A percentile compares a stretch with the other conserved stretches of the same genome.
Evolutionary conservation across 108 stramenopile species (phyloP).

Genomic region (Nitzschia putrida): DNA sequence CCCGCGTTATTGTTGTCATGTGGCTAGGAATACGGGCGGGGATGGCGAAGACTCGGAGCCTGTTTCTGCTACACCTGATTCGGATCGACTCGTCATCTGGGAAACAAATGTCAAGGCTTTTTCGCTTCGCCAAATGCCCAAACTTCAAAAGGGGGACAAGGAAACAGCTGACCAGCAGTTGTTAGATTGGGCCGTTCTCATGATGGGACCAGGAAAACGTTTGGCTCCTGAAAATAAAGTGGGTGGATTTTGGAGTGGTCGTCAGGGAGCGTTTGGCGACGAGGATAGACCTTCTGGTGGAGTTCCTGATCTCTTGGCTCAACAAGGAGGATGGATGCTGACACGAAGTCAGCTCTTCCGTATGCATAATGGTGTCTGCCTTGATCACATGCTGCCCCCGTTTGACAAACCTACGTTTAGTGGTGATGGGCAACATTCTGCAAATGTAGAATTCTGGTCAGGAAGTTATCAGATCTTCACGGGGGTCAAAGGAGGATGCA

Average conservation of each 20-base stretch:
- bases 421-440: conserved; percentile 64
- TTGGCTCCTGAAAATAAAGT: conserved; percentile 36
- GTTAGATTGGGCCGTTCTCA: conserved; percentile 50
- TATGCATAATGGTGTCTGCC: conserved; percentile 59
- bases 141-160: background rate
- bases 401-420: conserved; percentile 50
- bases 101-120: conserved; percentile 70
- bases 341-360: conserved; percentile 59
- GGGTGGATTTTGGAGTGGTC: conserved; percentile 74
- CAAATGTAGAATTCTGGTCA: conserved; percentile 78
- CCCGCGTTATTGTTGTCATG: conserved; percentile 61
- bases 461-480: conserved; percentile 74
- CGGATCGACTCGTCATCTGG: conserved; percentile 66
- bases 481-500: conserved; percentile 60
- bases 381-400: conserved; percentile 70
- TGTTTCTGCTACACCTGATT: conserved; percentile 49
- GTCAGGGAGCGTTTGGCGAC: conserved; percentile 41
- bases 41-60: too few relatives aligned
- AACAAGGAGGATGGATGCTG: conserved; percentile 83
- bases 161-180: background rate
- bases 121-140: conserved; percentile 59
- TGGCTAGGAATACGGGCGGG: conserved; percentile 26
- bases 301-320: conserved; percentile 50
- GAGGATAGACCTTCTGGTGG: conserved; percentile 31
- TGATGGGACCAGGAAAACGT: conserved; percentile 48